Conservation (phyloP, 2,329 filamentous ascomycete genomes). For the Chrysosporium queenslandicum region DNA sequence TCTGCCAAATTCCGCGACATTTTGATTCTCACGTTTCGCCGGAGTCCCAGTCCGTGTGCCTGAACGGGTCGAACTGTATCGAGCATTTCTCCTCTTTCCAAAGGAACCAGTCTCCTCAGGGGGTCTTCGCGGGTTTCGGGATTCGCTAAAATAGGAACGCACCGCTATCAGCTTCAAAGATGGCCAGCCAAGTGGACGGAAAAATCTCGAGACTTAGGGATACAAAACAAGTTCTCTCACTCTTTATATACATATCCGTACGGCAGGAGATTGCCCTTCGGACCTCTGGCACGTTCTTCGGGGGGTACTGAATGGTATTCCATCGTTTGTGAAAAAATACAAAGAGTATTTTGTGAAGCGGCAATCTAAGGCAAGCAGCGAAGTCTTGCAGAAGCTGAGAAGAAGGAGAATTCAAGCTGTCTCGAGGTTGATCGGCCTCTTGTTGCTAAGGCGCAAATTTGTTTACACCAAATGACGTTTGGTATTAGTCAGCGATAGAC, state of each 20-base stretch:
- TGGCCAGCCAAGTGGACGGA: too few species aligned
- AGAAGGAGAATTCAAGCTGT: not conserved
- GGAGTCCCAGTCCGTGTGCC: constrained; percentile 50
- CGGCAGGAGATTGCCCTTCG: constrained; percentile 50
- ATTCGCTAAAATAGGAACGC: constrained; percentile 28
- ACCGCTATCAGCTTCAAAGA: not conserved
- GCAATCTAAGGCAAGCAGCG: not conserved
- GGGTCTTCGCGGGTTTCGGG: constrained; percentile 43
- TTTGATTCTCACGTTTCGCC: constrained; percentile 48
- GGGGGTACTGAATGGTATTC: constrained; percentile 57
- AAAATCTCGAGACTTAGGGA: too few species aligned
- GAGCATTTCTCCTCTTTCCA: constrained; percentile 43
- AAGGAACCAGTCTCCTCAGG: constrained; percentile 54
- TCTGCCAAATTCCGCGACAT: constrained; percentile 39
- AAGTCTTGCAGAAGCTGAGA: not conserved
- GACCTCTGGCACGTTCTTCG: constrained; percentile 51
- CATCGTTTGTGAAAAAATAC: constrained; percentile 32
- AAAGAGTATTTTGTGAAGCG: not conserved
- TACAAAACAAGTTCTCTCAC: constrained; percentile 36
- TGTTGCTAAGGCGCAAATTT: constrained; percentile 1
- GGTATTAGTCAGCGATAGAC: too few species aligned
- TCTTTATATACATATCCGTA: constrained; percentile 55
- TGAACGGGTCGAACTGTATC: constrained; percentile 38
- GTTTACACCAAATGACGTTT: not conserved
- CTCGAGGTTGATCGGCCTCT: too few species aligned